Conservation (phyloP, 139 green algal genomes). For the Volvox africanus region DNA sequence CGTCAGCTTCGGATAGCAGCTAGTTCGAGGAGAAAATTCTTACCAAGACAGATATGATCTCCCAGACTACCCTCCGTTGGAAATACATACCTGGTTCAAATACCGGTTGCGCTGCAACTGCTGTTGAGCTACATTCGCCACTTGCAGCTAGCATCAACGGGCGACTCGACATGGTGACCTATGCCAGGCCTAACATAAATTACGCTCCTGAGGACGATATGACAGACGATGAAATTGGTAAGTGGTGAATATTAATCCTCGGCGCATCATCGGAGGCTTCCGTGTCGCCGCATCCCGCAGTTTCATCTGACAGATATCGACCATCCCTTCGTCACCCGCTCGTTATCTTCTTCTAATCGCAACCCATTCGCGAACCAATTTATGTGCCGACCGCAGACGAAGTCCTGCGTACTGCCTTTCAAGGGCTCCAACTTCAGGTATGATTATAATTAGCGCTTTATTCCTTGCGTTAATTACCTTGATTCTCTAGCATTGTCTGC, state of each 20-base stretch:
- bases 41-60: no score
- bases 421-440: background rate
- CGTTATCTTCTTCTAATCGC: no score
- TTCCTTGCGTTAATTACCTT: no score
- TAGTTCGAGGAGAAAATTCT: no score
- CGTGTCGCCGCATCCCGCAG: no score
- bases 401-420: background rate
- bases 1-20: no score
- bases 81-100: slow-evolving; percentile 21
- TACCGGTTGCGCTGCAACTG: background rate
- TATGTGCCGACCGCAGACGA: background rate
- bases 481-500: no score
- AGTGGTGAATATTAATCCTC: background rate
- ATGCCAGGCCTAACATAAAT: background rate
- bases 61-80: background rate
- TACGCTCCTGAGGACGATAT: slow-evolving; percentile 11
- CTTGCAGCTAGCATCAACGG: background rate
- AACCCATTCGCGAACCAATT: no score
- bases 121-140: background rate
- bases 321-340: no score
- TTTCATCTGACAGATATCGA: no score
- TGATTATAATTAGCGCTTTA: background rate
- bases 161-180: background rate
- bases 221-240: background rate
- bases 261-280: no score